A percentile compares a stretch with the other conserved stretches of the same genome.
Conservation (phyloP, 2,329 filamentous ascomycete species). For the Ophiostoma sp. region DNA sequence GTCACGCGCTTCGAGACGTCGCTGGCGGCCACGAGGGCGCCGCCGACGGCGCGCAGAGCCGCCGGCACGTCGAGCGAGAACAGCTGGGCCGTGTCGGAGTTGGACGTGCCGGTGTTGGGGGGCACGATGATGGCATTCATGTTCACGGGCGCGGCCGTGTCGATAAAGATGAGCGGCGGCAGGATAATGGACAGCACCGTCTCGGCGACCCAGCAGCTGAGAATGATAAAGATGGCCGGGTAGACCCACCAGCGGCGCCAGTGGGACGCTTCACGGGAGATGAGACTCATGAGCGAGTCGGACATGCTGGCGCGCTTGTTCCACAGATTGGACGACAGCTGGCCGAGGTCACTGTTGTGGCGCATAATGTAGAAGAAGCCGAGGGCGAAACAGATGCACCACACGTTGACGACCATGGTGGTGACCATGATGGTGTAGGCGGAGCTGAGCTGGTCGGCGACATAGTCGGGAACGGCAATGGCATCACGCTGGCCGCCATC, state of each 20-base stretch:
- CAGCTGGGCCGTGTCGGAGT: slow-evolving; percentile 23
- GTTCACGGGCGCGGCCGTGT: slow-evolving; percentile 24
- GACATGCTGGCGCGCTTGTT: slow-evolving; percentile 25
- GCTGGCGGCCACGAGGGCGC: slow-evolving; percentile 72
- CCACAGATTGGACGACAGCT: slow-evolving; percentile 25
- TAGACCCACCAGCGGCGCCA: slow-evolving; percentile 26
- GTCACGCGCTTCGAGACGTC: slow-evolving; percentile 19
- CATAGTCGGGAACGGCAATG: slow-evolving; percentile 23
- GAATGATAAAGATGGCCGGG: slow-evolving; percentile 24
- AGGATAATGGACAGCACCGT: slow-evolving; percentile 23
- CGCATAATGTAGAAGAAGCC: slow-evolving; percentile 27
- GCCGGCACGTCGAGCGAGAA: slow-evolving; percentile 42
- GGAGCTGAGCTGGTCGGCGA: slow-evolving; percentile 25
- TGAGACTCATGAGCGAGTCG: slow-evolving; percentile 24
- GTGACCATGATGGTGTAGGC: slow-evolving; percentile 26
- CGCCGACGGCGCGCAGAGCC: slow-evolving; percentile 81
- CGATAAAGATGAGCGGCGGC: slow-evolving; percentile 24
- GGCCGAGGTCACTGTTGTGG: slow-evolving; percentile 23
- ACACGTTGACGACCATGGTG: slow-evolving; percentile 24
- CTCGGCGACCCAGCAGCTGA: slow-evolving; percentile 24
- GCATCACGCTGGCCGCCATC: slow-evolving; percentile 24
- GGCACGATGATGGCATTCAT: slow-evolving; percentile 24
- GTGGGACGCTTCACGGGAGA: slow-evolving; percentile 19
- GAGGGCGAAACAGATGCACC: slow-evolving; percentile 25
- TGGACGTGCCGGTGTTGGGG: slow-evolving; percentile 21